Conservation (phyloP, 1,139 yeast genomes). For the Saccharomyces hybrid region DNA sequence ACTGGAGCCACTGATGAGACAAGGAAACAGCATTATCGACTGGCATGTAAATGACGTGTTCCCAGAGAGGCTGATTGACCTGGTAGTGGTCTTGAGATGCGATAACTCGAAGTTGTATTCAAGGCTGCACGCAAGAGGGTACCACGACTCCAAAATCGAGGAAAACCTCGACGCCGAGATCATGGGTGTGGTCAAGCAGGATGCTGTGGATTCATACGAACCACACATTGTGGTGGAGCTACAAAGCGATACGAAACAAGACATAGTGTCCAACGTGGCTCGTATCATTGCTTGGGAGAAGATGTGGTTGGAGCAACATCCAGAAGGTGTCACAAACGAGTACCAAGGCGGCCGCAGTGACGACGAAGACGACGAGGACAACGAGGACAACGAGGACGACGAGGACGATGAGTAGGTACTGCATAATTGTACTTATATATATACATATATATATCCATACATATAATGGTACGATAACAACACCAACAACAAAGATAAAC, state of each 20-base stretch:
- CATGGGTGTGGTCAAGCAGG: conserved; percentile 85
- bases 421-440: neutral
- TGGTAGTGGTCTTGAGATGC: conserved; percentile 81
- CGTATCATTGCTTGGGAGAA: conserved; percentile 68
- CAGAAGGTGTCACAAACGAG: conserved; percentile 40
- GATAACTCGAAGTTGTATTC: conserved; percentile 67
- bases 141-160: conserved; percentile 70
- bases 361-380: conserved; percentile 1
- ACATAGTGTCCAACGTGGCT: conserved; percentile 72
- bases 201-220: conserved; percentile 76
- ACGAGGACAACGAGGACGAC: neutral
- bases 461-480: no score
- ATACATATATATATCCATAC: neutral
- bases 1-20: conserved; percentile 66
- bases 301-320: conserved; percentile 55
- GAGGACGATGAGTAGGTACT: neutral
- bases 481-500: no score
- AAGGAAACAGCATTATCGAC: conserved; percentile 84
- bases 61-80: conserved; percentile 86
- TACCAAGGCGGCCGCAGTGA: conserved; percentile 14
- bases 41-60: conserved; percentile 98
- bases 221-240: conserved; percentile 78
- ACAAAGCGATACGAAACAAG: conserved; percentile 61
- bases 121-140: conserved; percentile 65
- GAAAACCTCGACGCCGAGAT: conserved; percentile 96